These are phyloP conservation scores for Geranium brycei DNA, from an alignment of 345 rosid genomes.

Conservation along the genomic window DNA sequence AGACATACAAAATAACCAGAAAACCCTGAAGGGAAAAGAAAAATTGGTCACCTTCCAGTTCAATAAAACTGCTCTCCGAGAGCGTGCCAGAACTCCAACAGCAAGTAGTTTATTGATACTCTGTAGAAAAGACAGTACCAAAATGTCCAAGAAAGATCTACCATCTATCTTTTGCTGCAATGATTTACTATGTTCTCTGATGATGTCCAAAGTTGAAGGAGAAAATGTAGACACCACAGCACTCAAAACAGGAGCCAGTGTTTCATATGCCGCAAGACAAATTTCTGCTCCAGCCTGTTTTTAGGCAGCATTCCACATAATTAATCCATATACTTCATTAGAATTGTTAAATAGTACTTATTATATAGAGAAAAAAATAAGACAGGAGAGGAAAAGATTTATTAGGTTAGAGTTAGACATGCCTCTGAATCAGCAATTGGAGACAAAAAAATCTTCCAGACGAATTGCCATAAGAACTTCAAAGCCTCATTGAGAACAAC, in stretches of 20 bases:
- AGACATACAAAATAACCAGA: not conserved
- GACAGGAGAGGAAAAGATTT: not conserved
- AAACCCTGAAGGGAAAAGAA: not conserved
- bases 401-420: not conserved
- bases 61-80: conserved; percentile 66
- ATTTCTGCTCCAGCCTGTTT: conserved; percentile 65
- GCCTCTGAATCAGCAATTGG: conserved; percentile 57
- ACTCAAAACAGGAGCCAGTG: conserved; percentile 44
- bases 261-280: conserved; percentile 67
- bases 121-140: conserved; percentile 54
- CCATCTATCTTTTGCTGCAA: conserved; percentile 25
- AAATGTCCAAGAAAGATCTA: conserved; percentile 40
- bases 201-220: conserved; percentile 34
- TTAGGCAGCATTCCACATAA: not conserved
- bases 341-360: not conserved
- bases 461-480: conserved; percentile 56
- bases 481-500: conserved; percentile 31
- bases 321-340: not conserved
- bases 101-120: conserved; percentile 61
- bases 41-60: conserved; percentile 63
- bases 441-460: conserved; percentile 35
- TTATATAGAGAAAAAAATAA: conserved; percentile 6
- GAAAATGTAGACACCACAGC: conserved; percentile 37
- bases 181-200: conserved; percentile 27
- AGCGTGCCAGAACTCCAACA: conserved; percentile 52